Conservation (phyloP, 2,329 filamentous ascomycete genomes). For the Neonectria sp. region DNA sequence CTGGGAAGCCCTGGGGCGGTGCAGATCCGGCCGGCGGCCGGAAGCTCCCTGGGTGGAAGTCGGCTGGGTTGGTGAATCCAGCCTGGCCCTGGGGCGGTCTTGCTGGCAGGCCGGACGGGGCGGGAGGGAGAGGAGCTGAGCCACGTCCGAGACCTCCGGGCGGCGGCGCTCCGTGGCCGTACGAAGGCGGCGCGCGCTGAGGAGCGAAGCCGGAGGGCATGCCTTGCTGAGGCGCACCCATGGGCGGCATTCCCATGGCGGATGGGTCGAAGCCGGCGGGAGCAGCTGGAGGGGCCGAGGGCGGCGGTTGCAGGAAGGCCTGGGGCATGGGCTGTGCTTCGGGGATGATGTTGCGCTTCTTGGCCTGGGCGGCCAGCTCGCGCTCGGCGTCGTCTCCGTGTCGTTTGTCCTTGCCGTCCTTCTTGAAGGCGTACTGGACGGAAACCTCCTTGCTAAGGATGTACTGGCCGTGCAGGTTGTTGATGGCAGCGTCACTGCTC, state of each 20-base stretch:
- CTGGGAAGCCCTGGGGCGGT: conserved; percentile 56
- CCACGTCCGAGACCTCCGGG: conserved; percentile 48
- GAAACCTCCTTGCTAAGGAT: conserved; percentile 97
- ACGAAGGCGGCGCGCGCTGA: conserved; percentile 53
- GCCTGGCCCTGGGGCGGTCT: conserved; percentile 64
- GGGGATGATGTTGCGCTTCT: conserved; percentile 92
- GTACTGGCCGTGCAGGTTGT: conserved; percentile 96
- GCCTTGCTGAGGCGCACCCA: conserved; percentile 51
- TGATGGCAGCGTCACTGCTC: conserved; percentile 90
- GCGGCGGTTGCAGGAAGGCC: conserved; percentile 71
- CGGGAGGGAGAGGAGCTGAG: conserved; percentile 61
- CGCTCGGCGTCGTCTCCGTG: conserved; percentile 96
- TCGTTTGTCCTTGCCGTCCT: conserved; percentile 96
- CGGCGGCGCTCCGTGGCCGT: conserved; percentile 48
- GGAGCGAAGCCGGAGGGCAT: conserved; percentile 58
- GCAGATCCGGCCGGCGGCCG: conserved; percentile 57
- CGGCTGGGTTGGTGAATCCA: conserved; percentile 63
- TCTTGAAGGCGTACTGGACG: conserved; percentile 99
- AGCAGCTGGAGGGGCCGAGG: conserved; percentile 44
- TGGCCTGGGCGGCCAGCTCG: conserved; percentile 91
- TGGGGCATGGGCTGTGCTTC: conserved; percentile 83
- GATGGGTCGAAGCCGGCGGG: conserved; percentile 55
- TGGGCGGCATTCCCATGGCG: conserved; percentile 49
- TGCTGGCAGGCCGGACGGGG: conserved; percentile 66
- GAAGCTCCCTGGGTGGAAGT: conserved; percentile 63